These are phyloP conservation scores for Patellifolia procumbens DNA, from an alignment of 179 eudicot species.

Conservation along the genomic window DNA sequence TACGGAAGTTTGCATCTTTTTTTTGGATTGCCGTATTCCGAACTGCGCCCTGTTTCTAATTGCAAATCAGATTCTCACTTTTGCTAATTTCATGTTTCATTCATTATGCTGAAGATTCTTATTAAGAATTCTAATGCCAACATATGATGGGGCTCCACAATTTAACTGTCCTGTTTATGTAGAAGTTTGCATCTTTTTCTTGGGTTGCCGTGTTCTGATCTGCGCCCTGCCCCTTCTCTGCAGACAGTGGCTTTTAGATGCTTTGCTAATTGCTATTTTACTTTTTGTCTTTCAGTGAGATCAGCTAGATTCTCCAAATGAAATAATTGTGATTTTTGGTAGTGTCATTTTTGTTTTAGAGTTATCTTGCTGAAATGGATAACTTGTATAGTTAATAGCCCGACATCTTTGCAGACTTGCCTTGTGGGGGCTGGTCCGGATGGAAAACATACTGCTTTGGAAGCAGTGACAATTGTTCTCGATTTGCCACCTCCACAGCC, in stretches of 20 bases:
- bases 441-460: constrained; percentile 97
- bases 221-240: too few species aligned
- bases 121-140: neutral
- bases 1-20: neutral
- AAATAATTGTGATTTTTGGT: neutral
- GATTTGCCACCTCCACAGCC: constrained; percentile 99
- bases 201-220: neutral
- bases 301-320: neutral
- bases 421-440: constrained; percentile 98
- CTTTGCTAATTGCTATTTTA: neutral
- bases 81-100: neutral
- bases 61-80: neutral
- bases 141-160: neutral
- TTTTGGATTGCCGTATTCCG: neutral
- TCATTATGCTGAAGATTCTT: neutral
- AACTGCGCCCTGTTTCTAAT: neutral
- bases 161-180: neutral
- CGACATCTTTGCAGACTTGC: constrained; percentile 68
- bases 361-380: neutral
- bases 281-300: neutral
- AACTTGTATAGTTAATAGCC: constrained; percentile 16
- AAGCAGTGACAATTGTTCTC: constrained; percentile 97
- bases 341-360: neutral
- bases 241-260: neutral
- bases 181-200: neutral